Evolutionary conservation across 2,329 filamentous ascomycete species (phyloP).

Genomic region (Tolypocladium nubicola): DNA sequence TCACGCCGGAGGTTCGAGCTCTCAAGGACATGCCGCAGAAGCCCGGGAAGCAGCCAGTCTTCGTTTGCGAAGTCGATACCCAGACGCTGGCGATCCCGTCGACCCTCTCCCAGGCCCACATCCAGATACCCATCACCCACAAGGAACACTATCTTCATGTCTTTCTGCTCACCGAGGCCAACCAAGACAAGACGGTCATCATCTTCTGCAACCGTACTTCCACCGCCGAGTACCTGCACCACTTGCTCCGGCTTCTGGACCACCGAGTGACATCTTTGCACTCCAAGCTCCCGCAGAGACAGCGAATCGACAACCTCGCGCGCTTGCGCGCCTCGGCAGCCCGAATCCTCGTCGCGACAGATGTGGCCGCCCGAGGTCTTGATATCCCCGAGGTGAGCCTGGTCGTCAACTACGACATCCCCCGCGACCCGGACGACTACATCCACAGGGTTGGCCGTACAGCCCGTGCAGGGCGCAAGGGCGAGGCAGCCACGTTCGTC

Average conservation of each 20-base stretch:
- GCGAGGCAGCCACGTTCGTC: conserved; percentile 77
- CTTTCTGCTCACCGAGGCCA: conserved; percentile 69
- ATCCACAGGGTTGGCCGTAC: conserved; percentile 95
- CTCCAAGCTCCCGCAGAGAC: conserved; percentile 73
- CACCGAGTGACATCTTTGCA: conserved; percentile 90
- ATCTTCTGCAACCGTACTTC: conserved; percentile 90
- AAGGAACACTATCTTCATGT: conserved; percentile 92
- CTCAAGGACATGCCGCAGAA: conserved; percentile 67
- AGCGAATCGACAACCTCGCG: conserved; percentile 78
- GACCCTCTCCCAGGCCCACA: conserved; percentile 72
- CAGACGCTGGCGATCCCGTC: conserved; percentile 65
- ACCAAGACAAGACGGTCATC: conserved; percentile 68
- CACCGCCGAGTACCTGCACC: conserved; percentile 82
- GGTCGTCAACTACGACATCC: conserved; percentile 92
- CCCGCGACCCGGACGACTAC: conserved; percentile 93
- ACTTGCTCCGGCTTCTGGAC: conserved; percentile 72
- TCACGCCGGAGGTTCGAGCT: conserved; percentile 83
- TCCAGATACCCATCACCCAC: conserved; percentile 83
- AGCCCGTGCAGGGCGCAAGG: conserved; percentile 76
- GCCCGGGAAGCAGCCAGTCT: conserved; percentile 63
- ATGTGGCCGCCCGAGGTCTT: conserved; percentile 86
- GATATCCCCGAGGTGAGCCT: conserved; percentile 88
- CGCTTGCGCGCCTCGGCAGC: conserved; percentile 86
- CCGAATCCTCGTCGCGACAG: conserved; percentile 84
- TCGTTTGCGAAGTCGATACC: conserved; percentile 81